These are phyloP conservation scores for Sechiopsis laciniata DNA, from an alignment of 306 rosid genomes.

Conservation along the genomic window DNA sequence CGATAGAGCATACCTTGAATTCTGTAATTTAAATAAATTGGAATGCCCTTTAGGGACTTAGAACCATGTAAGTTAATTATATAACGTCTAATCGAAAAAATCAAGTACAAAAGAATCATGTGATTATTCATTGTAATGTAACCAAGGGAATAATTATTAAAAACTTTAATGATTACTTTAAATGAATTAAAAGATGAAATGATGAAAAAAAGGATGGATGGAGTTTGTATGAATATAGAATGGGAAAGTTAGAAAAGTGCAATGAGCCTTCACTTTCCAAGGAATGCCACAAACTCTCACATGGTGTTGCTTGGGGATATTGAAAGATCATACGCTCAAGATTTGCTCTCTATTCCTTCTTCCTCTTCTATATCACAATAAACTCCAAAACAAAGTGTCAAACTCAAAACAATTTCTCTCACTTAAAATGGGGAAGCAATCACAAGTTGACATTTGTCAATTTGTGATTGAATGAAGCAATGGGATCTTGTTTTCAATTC, in stretches of 20 bases:
- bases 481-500: slow-evolving; percentile 7
- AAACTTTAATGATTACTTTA: too few relatives aligned
- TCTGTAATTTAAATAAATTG: too few relatives aligned
- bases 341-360: neutral
- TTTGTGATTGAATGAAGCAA: neutral
- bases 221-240: too few relatives aligned
- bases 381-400: slow-evolving; percentile 14
- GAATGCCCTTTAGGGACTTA: too few relatives aligned
- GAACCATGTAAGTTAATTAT: too few relatives aligned
- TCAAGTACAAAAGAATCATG: too few relatives aligned
- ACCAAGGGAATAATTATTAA: too few relatives aligned
- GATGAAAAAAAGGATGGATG: too few relatives aligned
- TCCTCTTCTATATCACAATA: neutral
- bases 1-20: too few relatives aligned
- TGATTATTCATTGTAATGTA: too few relatives aligned
- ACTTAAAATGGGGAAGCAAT: neutral
- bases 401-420: neutral
- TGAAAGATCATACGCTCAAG: slow-evolving; percentile 33
- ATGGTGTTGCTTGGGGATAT: slow-evolving; percentile 65
- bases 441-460: neutral
- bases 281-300: slow-evolving; percentile 50
- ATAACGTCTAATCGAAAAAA: too few relatives aligned
- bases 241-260: neutral
- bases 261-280: slow-evolving; percentile 43
- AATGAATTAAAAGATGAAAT: too few relatives aligned